phyloP scores from a whole-genome alignment of 2,329 filamentous ascomycete genomes.

The Trichoderma brevicompactum region DNA sequence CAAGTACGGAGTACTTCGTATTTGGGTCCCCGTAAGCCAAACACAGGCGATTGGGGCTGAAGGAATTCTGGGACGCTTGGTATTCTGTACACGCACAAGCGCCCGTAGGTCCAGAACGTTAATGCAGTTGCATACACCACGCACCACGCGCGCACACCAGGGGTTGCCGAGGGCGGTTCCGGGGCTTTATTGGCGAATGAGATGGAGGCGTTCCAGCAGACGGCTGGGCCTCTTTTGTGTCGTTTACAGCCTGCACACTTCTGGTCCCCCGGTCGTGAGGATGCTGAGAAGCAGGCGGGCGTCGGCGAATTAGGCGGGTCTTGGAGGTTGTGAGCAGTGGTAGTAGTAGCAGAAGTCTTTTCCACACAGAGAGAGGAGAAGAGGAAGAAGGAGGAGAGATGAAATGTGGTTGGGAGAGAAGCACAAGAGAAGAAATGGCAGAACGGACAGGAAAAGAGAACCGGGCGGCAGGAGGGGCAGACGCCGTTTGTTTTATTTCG shows the following conservation, averaged over 20 bases:
- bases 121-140: slow-evolving; percentile 29
- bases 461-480: slow-evolving; percentile 20
- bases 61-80: slow-evolving; percentile 3
- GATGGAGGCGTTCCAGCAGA: slow-evolving; percentile 27
- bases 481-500: slow-evolving; percentile 27
- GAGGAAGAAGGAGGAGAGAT: not conserved
- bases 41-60: slow-evolving; percentile 17
- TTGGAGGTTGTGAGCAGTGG: not conserved
- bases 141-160: slow-evolving; percentile 29
- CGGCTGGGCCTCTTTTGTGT: slow-evolving; percentile 12
- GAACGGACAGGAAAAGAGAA: slow-evolving; percentile 13
- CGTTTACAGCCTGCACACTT: not conserved
- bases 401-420: not conserved
- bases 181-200: slow-evolving; percentile 28
- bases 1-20: slow-evolving; percentile 29
- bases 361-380: slow-evolving; percentile 9
- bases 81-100: slow-evolving; percentile 29
- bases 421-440: not conserved
- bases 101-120: slow-evolving; percentile 31
- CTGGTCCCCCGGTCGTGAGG: not conserved
- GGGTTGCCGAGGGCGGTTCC: slow-evolving; percentile 31
- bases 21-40: slow-evolving; percentile 6
- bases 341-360: not conserved
- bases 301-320: slow-evolving; percentile 25
- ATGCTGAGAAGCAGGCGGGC: slow-evolving; percentile 5